phyloP scores from a whole-genome alignment of 805 yeast genomes.

The Candida lessepsii region DNA sequence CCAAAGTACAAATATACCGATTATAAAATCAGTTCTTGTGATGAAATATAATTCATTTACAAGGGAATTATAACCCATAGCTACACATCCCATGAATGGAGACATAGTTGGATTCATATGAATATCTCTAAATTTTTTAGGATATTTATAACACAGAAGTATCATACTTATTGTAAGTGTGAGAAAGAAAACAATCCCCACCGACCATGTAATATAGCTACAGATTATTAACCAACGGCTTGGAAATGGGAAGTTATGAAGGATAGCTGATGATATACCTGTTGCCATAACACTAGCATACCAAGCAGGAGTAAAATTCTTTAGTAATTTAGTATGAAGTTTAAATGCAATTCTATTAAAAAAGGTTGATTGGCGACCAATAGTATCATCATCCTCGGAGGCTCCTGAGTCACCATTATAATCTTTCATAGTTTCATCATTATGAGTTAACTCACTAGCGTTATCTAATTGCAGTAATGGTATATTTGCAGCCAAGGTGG shows the following conservation, averaged over 20 bases:
- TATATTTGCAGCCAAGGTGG: constrained; percentile 36
- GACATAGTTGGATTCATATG: constrained; percentile 43
- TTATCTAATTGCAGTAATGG: constrained; percentile 57
- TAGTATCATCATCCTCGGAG: neutral
- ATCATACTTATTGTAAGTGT: constrained; percentile 42
- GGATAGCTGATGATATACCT: constrained; percentile 65
- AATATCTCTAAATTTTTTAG: constrained; percentile 16
- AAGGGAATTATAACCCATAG: constrained; percentile 76
- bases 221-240: constrained; percentile 56
- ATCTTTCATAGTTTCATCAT: neutral
- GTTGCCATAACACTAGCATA: constrained; percentile 83
- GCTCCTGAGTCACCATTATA: neutral
- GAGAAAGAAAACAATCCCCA: constrained; percentile 50
- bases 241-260: constrained; percentile 65
- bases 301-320: constrained; percentile 46
- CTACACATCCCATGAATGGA: constrained; percentile 72
- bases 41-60: constrained; percentile 53
- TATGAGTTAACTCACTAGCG: neutral
- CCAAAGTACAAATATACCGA: constrained; percentile 58
- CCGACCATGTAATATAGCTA: constrained; percentile 62
- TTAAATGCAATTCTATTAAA: neutral
- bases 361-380: neutral
- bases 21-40: constrained; percentile 42
- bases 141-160: constrained; percentile 38
- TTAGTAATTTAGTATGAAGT: neutral